Conservation (phyloP, 176 grass and related monocot genomes). For the Cocos nucifera region DNA sequence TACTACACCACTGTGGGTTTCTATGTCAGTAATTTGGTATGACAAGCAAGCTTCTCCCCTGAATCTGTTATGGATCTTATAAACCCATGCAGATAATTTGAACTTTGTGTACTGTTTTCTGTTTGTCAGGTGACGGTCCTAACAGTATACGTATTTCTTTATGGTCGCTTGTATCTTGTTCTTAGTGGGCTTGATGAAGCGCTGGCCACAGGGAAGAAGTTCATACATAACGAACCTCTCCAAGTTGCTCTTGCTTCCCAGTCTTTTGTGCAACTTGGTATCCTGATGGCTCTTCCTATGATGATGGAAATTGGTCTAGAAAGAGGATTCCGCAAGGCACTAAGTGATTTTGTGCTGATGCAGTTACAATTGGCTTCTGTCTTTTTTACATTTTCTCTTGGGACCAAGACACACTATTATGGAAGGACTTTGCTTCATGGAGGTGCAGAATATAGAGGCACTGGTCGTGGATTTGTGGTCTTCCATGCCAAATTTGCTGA, state of each 20-base stretch:
- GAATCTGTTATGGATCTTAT: not conserved
- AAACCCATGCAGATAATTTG: not conserved
- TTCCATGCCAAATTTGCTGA: constrained; percentile 96
- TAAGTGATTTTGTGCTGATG: constrained; percentile 93
- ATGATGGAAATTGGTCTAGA: constrained; percentile 98
- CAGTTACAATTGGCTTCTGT: constrained; percentile 87
- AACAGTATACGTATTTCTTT: constrained; percentile 90
- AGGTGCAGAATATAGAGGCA: constrained; percentile 85
- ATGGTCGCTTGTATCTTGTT: constrained; percentile 80
- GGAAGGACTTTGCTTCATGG: constrained; percentile 89
- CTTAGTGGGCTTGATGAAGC: constrained; percentile 75
- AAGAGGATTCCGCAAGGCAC: constrained; percentile 88
- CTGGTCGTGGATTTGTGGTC: constrained; percentile 93
- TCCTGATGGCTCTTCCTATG: constrained; percentile 91
- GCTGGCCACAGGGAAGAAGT: constrained; percentile 43
- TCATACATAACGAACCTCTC: constrained; percentile 68
- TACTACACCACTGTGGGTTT: constrained; percentile 94
- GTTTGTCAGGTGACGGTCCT: constrained; percentile 65
- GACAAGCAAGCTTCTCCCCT: not conserved
- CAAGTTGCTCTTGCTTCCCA: constrained; percentile 87
- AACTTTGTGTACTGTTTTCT: constrained; percentile 3
- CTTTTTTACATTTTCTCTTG: constrained; percentile 94
- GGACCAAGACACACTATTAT: constrained; percentile 95
- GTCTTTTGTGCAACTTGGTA: constrained; percentile 86
- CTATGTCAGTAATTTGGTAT: constrained; percentile 93